A percentile compares a stretch with the other conserved stretches of the same genome.
Conservation (phyloP, 208 protist genomes). For the Crithidia sp. region DNA sequence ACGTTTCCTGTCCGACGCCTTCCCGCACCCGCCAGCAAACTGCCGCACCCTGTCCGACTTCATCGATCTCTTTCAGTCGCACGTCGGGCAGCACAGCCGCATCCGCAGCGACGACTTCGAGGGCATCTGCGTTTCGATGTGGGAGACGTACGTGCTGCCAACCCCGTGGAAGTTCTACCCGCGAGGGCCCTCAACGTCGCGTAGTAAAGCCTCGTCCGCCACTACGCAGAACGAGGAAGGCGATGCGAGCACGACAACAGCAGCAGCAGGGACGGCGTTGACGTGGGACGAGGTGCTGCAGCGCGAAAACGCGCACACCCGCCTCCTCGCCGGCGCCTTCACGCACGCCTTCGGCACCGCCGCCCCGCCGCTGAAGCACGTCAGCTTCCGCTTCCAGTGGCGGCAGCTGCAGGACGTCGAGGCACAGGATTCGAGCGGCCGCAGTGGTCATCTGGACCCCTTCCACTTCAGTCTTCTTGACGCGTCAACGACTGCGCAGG, state of each 20-base stretch:
- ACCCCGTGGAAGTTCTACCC: slow-evolving; percentile 63
- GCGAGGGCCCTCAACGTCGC: slow-evolving; percentile 8
- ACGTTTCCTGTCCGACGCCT: slow-evolving; percentile 54
- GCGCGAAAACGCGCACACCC: slow-evolving; percentile 57
- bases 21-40: slow-evolving; percentile 41
- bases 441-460: slow-evolving; percentile 31
- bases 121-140: slow-evolving; percentile 75
- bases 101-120: slow-evolving; percentile 57
- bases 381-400: slow-evolving; percentile 73
- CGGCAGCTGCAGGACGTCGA: slow-evolving; percentile 73
- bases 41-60: slow-evolving; percentile 56
- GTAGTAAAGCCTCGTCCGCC: neutral
- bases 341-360: slow-evolving; percentile 70
- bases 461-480: slow-evolving; percentile 16
- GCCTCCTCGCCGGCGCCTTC: slow-evolving; percentile 39
- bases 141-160: slow-evolving; percentile 52
- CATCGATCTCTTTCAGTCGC: slow-evolving; percentile 76
- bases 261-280: neutral
- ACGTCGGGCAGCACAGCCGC: slow-evolving; percentile 72
- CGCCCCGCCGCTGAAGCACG: slow-evolving; percentile 49
- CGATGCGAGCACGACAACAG: neutral
- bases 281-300: slow-evolving; percentile 64
- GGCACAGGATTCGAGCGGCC: slow-evolving; percentile 41
- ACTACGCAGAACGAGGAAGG: no score
- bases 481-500: no score